These are phyloP conservation scores for Tardiomyces depauwii DNA, from an alignment of 1,139 yeast species.

Conservation along the genomic window DNA sequence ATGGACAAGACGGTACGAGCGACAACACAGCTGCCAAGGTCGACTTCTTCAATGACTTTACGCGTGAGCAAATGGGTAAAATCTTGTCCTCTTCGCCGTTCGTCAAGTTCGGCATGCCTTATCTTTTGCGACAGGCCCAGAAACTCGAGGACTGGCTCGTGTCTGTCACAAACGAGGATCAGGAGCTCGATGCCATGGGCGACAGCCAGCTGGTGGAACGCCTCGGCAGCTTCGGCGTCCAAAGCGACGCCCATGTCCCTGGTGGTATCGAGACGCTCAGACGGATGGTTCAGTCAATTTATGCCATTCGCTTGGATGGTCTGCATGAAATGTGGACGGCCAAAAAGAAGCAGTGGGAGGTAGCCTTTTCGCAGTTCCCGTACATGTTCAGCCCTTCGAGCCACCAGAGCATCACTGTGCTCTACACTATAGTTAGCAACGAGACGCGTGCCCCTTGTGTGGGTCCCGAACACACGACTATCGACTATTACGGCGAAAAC, in stretches of 20 bases:
- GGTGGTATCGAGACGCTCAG: conserved; percentile 14
- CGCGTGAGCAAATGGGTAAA: conserved; percentile 29
- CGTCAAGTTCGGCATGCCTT: conserved; percentile 57
- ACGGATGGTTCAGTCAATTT: conserved; percentile 16
- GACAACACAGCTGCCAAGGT: conserved; percentile 23
- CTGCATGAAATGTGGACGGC: conserved; percentile 21
- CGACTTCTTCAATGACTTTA: conserved; percentile 39
- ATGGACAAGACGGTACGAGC: neutral
- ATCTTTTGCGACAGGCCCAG: conserved; percentile 44
- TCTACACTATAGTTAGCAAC: conserved; percentile 74
- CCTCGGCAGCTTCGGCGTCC: conserved; percentile 8
- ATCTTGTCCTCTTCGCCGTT: conserved; percentile 67
- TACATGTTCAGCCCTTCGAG: conserved; percentile 50
- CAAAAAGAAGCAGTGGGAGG: conserved; percentile 49
- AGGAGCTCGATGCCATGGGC: conserved; percentile 5
- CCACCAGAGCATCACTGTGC: conserved; percentile 68
- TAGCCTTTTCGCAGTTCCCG: conserved; percentile 37
- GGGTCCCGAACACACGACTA: conserved; percentile 74
- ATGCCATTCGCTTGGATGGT: conserved; percentile 14
- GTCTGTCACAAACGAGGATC: conserved; percentile 9
- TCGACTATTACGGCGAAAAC: conserved; percentile 83
- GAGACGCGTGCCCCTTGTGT: conserved; percentile 85
- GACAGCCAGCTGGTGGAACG: conserved; percentile 1
- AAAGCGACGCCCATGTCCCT: conserved; percentile 12
- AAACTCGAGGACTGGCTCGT: conserved; percentile 39